Conservation (phyloP, 805 yeast genomes). For the Yarrowia osloensis region DNA sequence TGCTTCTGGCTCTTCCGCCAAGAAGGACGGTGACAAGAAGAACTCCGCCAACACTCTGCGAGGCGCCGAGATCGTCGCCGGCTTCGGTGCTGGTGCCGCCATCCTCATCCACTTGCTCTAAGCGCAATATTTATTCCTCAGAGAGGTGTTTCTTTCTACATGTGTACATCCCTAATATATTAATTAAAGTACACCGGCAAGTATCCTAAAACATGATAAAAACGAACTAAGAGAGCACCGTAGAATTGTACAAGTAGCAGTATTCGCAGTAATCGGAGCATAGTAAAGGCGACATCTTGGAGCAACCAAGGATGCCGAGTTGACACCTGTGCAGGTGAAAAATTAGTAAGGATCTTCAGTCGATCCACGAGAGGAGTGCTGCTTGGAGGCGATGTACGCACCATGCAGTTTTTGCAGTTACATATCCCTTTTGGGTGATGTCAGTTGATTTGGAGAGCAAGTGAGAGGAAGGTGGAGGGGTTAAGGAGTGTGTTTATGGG, state of each 20-base stretch:
- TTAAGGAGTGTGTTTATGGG: background rate
- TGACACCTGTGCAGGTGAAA: background rate
- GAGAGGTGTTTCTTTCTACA: slow-evolving; percentile 30
- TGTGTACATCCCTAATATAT: slow-evolving; percentile 31
- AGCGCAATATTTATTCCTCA: slow-evolving; percentile 30
- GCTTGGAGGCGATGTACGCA: background rate
- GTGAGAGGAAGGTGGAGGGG: background rate
- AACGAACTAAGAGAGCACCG: background rate
- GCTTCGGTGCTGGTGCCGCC: slow-evolving; percentile 32
- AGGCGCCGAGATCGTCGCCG: slow-evolving; percentile 26
- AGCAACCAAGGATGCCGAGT: background rate
- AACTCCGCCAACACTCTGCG: slow-evolving; percentile 13
- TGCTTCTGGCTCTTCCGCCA: background rate
- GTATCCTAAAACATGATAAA: background rate
- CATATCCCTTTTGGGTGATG: background rate
- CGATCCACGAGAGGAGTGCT: background rate
- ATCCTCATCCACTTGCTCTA: slow-evolving; percentile 30
- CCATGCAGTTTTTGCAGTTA: background rate
- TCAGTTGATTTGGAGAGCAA: background rate
- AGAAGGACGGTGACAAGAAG: slow-evolving; percentile 8
- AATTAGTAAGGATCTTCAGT: background rate
- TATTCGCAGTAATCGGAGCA: too few relatives aligned
- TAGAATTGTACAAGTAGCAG: background rate
- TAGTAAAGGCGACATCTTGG: too few relatives aligned
- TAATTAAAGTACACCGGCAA: slow-evolving; percentile 10